Conservation (phyloP, 179 eudicot species). For the Nepenthes alata region DNA sequence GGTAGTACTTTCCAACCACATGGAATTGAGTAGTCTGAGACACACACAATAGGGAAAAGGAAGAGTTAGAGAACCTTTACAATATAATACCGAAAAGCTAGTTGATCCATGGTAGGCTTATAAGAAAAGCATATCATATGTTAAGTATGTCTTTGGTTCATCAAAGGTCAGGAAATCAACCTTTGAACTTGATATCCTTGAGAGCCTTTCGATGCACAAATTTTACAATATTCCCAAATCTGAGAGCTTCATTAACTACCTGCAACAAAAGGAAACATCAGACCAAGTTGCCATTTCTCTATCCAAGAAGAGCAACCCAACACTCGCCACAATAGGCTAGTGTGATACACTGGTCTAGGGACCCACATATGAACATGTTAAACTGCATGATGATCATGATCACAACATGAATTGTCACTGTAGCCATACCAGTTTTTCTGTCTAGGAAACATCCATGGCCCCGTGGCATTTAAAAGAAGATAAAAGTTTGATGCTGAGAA, state of each 20-base stretch:
- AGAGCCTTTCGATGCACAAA: conserved; percentile 53
- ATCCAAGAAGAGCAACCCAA: neutral
- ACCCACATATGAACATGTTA: too few species aligned
- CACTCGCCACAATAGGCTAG: too few species aligned
- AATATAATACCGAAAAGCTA: neutral
- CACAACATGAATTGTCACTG: too few species aligned
- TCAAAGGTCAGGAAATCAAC: conserved; percentile 9
- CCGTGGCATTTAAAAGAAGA: neutral
- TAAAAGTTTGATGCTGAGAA: neutral
- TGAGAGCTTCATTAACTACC: conserved; percentile 54
- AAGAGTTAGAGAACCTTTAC: neutral
- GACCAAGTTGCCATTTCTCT: conserved; percentile 1
- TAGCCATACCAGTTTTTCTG: too few species aligned
- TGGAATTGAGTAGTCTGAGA: conserved; percentile 40
- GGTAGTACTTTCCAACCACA: conserved; percentile 65
- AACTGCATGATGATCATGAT: too few species aligned
- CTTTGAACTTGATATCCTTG: conserved; percentile 40
- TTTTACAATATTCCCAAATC: conserved; percentile 53
- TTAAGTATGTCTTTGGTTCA: neutral
- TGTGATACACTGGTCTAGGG: too few species aligned
- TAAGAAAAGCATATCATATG: neutral
- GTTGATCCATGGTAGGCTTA: neutral
- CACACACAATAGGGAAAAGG: neutral
- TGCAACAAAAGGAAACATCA: conserved; percentile 10
- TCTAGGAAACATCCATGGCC: neutral